These are phyloP conservation scores for Cylindrotheca fusiformis DNA, from an alignment of 108 stramenopile species.

Conservation along the genomic window DNA sequence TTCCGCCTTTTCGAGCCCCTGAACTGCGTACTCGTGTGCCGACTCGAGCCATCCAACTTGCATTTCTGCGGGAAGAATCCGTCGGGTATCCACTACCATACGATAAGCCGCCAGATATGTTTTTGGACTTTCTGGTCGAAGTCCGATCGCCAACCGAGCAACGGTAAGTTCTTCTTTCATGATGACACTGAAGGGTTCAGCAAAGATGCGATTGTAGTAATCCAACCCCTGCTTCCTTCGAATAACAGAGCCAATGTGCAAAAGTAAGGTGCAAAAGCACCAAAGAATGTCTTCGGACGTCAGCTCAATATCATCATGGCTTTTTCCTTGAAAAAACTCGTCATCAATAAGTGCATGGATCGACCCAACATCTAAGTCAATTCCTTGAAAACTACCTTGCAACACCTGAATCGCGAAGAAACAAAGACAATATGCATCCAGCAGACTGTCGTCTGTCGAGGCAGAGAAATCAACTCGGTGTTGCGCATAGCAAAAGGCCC, in stretches of 20 bases:
- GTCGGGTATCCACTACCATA: constrained; percentile 1
- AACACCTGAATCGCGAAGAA: constrained; percentile 11
- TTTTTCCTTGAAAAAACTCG: constrained; percentile 8
- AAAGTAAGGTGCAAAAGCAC: constrained; percentile 12
- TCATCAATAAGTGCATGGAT: constrained; percentile 8
- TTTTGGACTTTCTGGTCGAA: constrained; percentile 16
- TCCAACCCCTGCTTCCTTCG: neutral
- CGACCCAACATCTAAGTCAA: constrained; percentile 14
- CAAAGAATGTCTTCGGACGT: constrained; percentile 16
- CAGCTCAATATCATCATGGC: constrained; percentile 15
- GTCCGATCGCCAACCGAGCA: constrained; percentile 11
- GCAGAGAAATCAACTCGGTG: constrained; percentile 8
- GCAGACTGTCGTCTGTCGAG: neutral
- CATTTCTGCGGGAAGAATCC: neutral
- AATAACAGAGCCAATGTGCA: constrained; percentile 3
- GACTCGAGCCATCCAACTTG: constrained; percentile 6
- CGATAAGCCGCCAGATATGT: constrained; percentile 2
- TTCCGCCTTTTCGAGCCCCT: constrained; percentile 1
- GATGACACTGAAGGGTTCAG: neutral
- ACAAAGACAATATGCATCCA: constrained; percentile 16
- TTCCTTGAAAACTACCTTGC: constrained; percentile 17
- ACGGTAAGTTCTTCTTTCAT: constrained; percentile 16
- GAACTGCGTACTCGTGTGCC: constrained; percentile 5
- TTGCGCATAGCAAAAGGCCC: constrained; percentile 8
- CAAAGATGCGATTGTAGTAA: constrained; percentile 6